Evolutionary conservation across 352 stramenopile species (phyloP), one percentile per base, ranked within the genome.

Genomic region (Phytopythium vexans): DNA sequence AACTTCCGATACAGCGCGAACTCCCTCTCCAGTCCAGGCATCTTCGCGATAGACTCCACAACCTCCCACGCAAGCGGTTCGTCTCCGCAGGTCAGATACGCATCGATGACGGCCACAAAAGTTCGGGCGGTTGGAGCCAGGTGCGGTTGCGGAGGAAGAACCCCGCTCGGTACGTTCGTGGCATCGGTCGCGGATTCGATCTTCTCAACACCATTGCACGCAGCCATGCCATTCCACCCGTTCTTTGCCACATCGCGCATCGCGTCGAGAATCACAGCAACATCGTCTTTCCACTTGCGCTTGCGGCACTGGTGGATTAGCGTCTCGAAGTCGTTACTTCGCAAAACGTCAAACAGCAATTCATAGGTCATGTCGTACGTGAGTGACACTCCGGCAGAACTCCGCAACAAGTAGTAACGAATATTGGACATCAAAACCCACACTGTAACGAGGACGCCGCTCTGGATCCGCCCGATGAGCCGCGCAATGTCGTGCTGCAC

Each of bases 241-340:
- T 72, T 65, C 0, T 72, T 61, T 4, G 73, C 70, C 8, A 92
- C 43, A 12, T 68, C 38, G 5, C 62, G 57, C 74, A 92, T 89
- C 1, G 70, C 72, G 9, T 82, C 54, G 15, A 89, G 56, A 60
- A 88, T 84, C 14, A 85, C 58, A 3, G 54, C 54, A 9, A 91
- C 64, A 44, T 88, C 74, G 34, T 92, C 72, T 40, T 87, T 89
- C 82, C 82, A 92, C 51, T 92, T 92, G 6, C 82, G 70, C 59
- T 92, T 92, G 10, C 82, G 79, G 50, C 82, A 92, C 43, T 92
- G 82, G 34, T 92, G 82, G 38, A 92, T 85, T 12, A 92, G 62
- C 32, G 82, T 92, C 60, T 92, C 82, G 44, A 89, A 92, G 52
- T 92, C 82, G 48, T 84, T 85, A 14, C 82, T 92, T 55, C 11